Conservation (phyloP, 805 yeast genomes). For the Lipomyces orientalis region DNA sequence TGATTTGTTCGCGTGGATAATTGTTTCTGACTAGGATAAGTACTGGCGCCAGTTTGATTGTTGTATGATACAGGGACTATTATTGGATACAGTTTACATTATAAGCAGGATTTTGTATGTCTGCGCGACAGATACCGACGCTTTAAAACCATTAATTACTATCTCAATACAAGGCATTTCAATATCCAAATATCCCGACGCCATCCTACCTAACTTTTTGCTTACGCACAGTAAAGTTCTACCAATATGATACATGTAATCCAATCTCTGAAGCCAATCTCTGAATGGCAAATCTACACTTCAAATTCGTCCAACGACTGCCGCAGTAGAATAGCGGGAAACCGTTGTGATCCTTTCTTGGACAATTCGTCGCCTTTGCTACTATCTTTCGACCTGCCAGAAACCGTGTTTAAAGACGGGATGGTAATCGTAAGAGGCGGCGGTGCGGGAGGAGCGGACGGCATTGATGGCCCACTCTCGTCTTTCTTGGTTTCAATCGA, state of each 20-base stretch:
- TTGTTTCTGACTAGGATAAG: conserved; percentile 1
- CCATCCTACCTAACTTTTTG: not conserved
- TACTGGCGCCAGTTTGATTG: conserved; percentile 7
- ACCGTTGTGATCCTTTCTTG: conserved; percentile 13
- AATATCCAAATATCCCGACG: not conserved
- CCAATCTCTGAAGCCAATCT: not conserved
- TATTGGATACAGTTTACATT: not conserved
- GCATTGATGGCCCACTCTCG: not conserved
- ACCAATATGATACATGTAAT: not conserved
- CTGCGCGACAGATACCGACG: conserved; percentile 1
- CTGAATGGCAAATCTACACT: not conserved
- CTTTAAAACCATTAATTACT: not conserved
- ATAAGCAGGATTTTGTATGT: conserved; percentile 1
- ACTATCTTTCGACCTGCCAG: conserved; percentile 8
- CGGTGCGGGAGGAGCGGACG: conserved; percentile 31
- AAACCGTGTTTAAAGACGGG: conserved; percentile 19
- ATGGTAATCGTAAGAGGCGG: conserved; percentile 35
- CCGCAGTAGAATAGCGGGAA: conserved; percentile 26
- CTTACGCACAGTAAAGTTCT: not conserved
- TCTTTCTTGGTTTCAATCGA: not conserved
- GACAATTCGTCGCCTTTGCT: conserved; percentile 9
- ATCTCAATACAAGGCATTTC: conserved; percentile 4
- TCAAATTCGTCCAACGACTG: conserved; percentile 21
- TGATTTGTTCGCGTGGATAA: not conserved
- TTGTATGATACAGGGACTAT: conserved; percentile 1